Base-by-base conservation (phyloP, 768 basidiomycete genomes). In the Lactarius sanguifluus region DNA sequence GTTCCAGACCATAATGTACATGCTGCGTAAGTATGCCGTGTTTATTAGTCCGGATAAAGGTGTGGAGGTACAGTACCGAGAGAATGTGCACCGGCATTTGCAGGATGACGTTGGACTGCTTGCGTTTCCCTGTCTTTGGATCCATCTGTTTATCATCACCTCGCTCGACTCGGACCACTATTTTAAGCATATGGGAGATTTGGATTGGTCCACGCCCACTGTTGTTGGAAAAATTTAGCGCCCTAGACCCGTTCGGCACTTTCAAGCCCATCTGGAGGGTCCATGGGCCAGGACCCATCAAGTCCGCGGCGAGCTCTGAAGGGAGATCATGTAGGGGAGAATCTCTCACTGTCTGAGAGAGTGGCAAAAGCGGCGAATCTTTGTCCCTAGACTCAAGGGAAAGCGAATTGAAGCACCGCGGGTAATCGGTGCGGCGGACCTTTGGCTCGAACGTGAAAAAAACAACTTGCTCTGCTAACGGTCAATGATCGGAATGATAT, bases 41-140 rank as follows among this genome's bases (percentile, higher is more conserved):
- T 45, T 30, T 60, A n/a, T 10, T 12, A 13, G 60, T 56, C 47
- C 20, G 55, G 56, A 28, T 32, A 38, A 28, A 30, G 45, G 7
- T 62, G 10, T 20, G 36, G 16, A 25, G 58, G 40, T 34, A 79
- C 90, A 79, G 15, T 68, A 93, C 92, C 28, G 95, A 95, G 61
- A 97, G 85, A 55, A 98, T 87, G 65, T 92, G 88, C 41, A 97
- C 82, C 0, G 94, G 94, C 0, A 87, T 86, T 75, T 92, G 89
- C 67, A 96, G 84, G 28, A 91, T 85, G 70, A 96, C 92, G 74
- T 95, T 94, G 75, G 90, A 94, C 72, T 91, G 75, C 78, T 92
- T 96, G 69, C 86, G 83, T 77, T 83, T 88, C 38, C 91, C 91
- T 34, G 82, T 80, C 74, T 88, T 87, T 10, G 81, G 69, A 73